Conservation (phyloP, 2,329 filamentous ascomycete species). For the Diplodia sapinea region DNA sequence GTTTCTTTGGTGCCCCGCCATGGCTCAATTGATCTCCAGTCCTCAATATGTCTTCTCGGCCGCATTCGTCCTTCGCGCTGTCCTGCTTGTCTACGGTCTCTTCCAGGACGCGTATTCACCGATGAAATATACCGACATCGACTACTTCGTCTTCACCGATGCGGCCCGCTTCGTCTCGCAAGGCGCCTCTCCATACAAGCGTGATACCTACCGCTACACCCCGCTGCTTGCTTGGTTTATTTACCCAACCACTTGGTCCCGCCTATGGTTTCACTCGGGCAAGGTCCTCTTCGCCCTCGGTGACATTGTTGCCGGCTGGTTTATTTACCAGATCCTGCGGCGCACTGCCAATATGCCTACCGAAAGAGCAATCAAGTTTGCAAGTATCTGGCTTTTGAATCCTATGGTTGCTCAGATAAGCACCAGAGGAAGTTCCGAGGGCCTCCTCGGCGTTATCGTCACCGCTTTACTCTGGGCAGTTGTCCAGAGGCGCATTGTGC, state of each 20-base stretch:
- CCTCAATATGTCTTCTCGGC: conserved; percentile 49
- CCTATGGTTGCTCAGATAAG: conserved; percentile 98
- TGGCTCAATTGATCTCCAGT: conserved; percentile 44
- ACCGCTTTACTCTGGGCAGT: conserved; percentile 84
- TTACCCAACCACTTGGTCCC: conserved; percentile 73
- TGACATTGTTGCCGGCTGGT: conserved; percentile 83
- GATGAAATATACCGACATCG: conserved; percentile 98
- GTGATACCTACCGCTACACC: conserved; percentile 97
- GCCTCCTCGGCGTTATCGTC: conserved; percentile 83
- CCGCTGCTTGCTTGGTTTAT: conserved; percentile 91
- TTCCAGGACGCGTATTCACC: conserved; percentile 92
- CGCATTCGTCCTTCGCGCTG: conserved; percentile 68
- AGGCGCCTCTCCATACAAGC: conserved; percentile 77
- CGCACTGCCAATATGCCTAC: conserved; percentile 45
- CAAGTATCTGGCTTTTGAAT: conserved; percentile 91
- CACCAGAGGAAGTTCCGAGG: conserved; percentile 92
- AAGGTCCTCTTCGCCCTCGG: conserved; percentile 85
- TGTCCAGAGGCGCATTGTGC: conserved; percentile 62
- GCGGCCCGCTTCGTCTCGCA: conserved; percentile 76
- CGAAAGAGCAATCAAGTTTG: conserved; percentile 70
- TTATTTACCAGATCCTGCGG: conserved; percentile 66
- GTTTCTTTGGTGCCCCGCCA: conserved; percentile 10
- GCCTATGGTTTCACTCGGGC: conserved; percentile 72
- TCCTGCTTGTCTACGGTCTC: conserved; percentile 83
- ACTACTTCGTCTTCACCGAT: conserved; percentile 98